A percentile compares a stretch with the other conserved stretches of the same genome.
Evolutionary conservation across 441 rosid genomes (phyloP).

Genomic region (Macaranga tanarius): DNA sequence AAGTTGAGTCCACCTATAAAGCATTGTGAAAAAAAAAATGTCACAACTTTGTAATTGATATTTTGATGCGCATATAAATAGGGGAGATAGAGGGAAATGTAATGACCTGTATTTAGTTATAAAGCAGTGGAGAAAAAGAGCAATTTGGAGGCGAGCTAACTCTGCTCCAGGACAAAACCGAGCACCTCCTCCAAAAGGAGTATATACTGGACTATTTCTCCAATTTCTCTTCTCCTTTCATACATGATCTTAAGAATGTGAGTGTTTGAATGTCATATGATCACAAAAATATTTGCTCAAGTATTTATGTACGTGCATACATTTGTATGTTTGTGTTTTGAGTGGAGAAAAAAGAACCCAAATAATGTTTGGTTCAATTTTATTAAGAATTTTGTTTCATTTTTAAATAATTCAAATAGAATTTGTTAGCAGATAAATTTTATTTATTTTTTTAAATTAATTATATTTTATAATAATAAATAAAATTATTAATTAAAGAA

Average conservation of each 20-base stretch:
- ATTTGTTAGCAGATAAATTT: too few relatives aligned
- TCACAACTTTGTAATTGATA: not conserved
- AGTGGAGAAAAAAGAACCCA: too few relatives aligned
- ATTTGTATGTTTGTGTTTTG: too few relatives aligned
- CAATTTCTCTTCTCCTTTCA: constrained; percentile 73
- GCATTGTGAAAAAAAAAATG: not conserved
- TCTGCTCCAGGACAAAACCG: constrained; percentile 90
- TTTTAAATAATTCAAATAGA: too few relatives aligned
- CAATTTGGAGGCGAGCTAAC: constrained; percentile 81
- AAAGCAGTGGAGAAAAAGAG: constrained; percentile 76
- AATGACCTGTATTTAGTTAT: constrained; percentile 54
- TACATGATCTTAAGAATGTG: not conserved
- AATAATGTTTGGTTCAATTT: too few relatives aligned
- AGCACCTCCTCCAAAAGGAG: constrained; percentile 87
- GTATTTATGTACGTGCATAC: not conserved
- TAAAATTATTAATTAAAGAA: too few relatives aligned
- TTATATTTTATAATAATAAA: too few relatives aligned
- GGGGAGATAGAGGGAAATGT: too few relatives aligned
- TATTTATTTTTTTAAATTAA: too few relatives aligned
- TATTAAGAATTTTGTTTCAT: too few relatives aligned
- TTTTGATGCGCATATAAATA: too few relatives aligned
- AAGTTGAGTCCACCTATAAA: constrained; percentile 64
- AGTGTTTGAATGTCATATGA: not conserved
- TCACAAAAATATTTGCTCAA: not conserved
- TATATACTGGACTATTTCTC: constrained; percentile 60